Percentiles rank a stretch among this genome's conserved stretches.
Evolutionary conservation across 306 rosid genomes (phyloP).

Genomic region (Potentilla sterilis): DNA sequence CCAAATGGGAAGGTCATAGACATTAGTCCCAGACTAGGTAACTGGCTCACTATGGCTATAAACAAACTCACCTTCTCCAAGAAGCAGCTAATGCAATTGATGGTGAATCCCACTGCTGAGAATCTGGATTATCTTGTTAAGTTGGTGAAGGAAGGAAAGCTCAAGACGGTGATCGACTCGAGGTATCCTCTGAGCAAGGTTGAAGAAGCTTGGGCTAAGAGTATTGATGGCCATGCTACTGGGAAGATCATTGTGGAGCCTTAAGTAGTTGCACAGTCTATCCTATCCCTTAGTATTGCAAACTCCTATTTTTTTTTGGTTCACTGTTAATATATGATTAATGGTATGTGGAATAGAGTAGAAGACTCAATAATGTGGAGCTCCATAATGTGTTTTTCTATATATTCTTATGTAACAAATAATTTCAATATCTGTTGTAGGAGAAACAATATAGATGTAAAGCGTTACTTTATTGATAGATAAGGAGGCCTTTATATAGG

Average conservation of each 20-base stretch:
- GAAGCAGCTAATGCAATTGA: conserved; percentile 61
- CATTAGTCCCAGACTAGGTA: conserved; percentile 46
- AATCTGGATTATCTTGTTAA: conserved; percentile 54
- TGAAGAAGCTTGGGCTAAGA: conserved; percentile 70
- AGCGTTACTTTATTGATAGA: too few species aligned
- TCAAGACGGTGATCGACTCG: conserved; percentile 70
- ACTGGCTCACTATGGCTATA: conserved; percentile 40
- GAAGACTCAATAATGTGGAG: too few species aligned
- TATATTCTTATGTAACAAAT: too few species aligned
- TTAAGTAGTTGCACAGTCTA: not conserved
- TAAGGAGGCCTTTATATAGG: too few species aligned
- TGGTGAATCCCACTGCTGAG: conserved; percentile 36
- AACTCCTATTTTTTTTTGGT: too few species aligned
- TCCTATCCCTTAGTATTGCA: too few species aligned
- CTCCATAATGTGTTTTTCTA: too few species aligned
- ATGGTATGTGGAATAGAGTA: not conserved
- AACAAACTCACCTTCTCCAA: conserved; percentile 63
- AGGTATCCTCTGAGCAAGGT: conserved; percentile 57
- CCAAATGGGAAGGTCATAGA: conserved; percentile 62
- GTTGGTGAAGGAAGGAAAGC: conserved; percentile 69
- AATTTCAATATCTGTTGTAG: too few species aligned
- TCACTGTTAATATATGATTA: too few species aligned
- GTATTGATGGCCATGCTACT: conserved; percentile 79
- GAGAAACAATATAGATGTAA: too few species aligned
- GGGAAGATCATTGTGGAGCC: conserved; percentile 75